Evolutionary conservation across 164 flowering plant genomes (phyloP).

Genomic region (Tinospora cordifolia): DNA sequence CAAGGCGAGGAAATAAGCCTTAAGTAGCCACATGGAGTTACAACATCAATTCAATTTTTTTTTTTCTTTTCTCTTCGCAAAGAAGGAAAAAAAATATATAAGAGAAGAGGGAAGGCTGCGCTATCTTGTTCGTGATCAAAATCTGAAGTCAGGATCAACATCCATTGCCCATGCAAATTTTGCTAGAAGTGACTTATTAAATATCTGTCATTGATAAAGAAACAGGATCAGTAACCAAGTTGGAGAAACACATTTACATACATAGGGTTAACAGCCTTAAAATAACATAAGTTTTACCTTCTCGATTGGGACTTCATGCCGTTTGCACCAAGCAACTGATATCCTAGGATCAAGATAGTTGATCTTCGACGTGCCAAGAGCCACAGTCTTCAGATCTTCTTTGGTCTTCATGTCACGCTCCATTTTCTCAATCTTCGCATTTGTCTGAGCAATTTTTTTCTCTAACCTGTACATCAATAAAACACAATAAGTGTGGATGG

Average conservation of each 20-base stretch:
- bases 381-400: constrained; percentile 89
- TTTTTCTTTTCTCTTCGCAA: neutral
- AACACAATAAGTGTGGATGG: neutral
- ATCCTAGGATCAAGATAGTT: constrained; percentile 96
- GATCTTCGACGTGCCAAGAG: constrained; percentile 92
- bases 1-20: neutral
- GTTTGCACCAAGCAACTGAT: constrained; percentile 98
- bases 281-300: constrained; percentile 43
- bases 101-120: neutral
- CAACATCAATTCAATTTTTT: neutral
- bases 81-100: neutral
- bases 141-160: constrained; percentile 85
- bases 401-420: constrained; percentile 64
- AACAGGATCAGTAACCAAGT: neutral
- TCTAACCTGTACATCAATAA: constrained; percentile 42
- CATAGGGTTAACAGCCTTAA: no score
- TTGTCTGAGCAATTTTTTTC: constrained; percentile 69
- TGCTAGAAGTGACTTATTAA: constrained; percentile 85
- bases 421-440: constrained; percentile 70
- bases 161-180: constrained; percentile 99
- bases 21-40: neutral
- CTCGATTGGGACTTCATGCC: constrained; percentile 95
- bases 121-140: constrained; percentile 30
- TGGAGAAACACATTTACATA: neutral
- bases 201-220: constrained; percentile 42